Base-by-base conservation (phyloP, 2,329 filamentous ascomycete species). In the Scedosporium dehoogii region DNA sequence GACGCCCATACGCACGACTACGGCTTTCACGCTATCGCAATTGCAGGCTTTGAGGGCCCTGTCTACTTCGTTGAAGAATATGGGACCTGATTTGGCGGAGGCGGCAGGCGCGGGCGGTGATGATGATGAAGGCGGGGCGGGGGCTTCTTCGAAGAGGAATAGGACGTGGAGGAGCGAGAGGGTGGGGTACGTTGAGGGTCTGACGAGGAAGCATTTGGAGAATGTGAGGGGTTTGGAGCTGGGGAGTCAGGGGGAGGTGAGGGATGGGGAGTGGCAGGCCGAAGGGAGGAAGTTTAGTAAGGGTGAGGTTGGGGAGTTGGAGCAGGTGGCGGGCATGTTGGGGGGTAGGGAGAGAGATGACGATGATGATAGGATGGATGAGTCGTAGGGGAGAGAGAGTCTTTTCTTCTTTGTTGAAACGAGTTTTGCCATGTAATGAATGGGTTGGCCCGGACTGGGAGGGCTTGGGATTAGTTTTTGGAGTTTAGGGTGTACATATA, bases 11-110 rank as follows among this genome's bases (percentile, higher is more conserved):
- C 82, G 83, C 10, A 91, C 89, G 3, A 90, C 89, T 18, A 84
- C 89, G 0, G 82, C 85, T 16, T 96, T 97, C 72, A 86, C 90
- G 0, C 80, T 96, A 21, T 89, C 88, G 2, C 93, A 97, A 71
- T 79, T 97, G 21, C 90, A 91, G 29, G 85, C 91, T 0, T 79
- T 99, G 56, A 86, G 90, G 63, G 78, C 85, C 6, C 79, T 96
- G 23, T 84, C 81, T 2, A 72, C 73, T 3, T 78, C 78, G 6
- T 78, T 96, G 58, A 79, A 84, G 9, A 81, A 83, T 12, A 77
- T 96, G 42, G 79, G 86, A 65, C 85, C 89, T 0, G 85, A 87
- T 64, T 75, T 96, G 29, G 73, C 60, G 56, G 63, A 58, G 42
- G 53, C 62, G 29, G 59, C 58, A 64, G 63, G 64, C 12, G 65